These are phyloP conservation scores for Cercospora sojina DNA, from an alignment of 2,329 filamentous ascomycete species.

Conservation along the genomic window DNA sequence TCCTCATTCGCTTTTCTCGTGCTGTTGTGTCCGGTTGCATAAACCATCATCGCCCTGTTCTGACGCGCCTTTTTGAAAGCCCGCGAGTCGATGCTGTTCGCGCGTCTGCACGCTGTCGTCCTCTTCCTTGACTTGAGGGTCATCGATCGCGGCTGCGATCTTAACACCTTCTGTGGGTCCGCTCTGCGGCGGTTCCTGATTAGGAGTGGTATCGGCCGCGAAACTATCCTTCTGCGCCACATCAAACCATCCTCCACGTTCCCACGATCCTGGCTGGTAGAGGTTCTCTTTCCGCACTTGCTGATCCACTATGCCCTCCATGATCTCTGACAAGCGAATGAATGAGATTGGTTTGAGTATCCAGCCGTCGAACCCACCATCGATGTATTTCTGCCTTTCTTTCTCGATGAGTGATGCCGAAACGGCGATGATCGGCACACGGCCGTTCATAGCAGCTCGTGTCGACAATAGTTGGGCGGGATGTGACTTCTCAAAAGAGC, in stretches of 20 bases:
- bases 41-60: neutral
- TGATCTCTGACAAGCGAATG: conserved; percentile 65
- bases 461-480: conserved; percentile 56
- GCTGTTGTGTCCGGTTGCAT: neutral
- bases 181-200: conserved; percentile 23
- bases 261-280: conserved; percentile 74
- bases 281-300: conserved; percentile 60
- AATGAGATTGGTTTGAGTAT: conserved; percentile 88
- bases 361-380: conserved; percentile 85
- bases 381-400: conserved; percentile 66
- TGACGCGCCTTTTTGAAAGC: conserved; percentile 24
- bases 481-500: conserved; percentile 64
- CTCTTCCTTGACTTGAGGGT: conserved; percentile 38
- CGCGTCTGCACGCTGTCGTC: conserved; percentile 34
- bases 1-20: neutral
- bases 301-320: conserved; percentile 66
- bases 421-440: conserved; percentile 80
- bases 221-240: conserved; percentile 41
- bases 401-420: conserved; percentile 77
- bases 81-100: conserved; percentile 36
- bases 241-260: conserved; percentile 80
- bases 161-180: conserved; percentile 34
- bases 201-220: conserved; percentile 41
- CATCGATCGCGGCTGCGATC: conserved; percentile 36
- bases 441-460: conserved; percentile 60